These are phyloP conservation scores for Diaporthe velutina DNA, from an alignment of 2,329 filamentous ascomycete genomes.

Conservation along the genomic window DNA sequence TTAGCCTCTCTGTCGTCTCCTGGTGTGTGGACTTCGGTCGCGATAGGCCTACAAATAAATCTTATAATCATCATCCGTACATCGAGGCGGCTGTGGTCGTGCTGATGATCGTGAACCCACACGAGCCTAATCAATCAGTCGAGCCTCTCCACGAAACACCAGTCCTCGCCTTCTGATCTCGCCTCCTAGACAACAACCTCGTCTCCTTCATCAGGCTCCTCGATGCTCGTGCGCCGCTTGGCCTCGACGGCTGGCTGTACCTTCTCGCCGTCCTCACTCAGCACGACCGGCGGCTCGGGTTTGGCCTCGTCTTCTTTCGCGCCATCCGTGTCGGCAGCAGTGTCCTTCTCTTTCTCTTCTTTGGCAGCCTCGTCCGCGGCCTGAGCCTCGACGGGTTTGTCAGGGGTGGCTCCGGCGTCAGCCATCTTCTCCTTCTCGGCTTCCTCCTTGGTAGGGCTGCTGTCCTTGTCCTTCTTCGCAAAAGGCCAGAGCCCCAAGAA, in stretches of 20 bases:
- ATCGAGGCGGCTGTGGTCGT: not conserved
- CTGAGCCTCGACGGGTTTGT: constrained; percentile 49
- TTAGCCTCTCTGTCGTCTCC: not conserved
- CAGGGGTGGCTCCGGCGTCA: constrained; percentile 50
- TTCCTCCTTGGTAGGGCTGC: constrained; percentile 46
- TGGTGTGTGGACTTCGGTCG: not conserved
- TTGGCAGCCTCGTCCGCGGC: constrained; percentile 45
- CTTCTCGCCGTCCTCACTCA: constrained; percentile 57
- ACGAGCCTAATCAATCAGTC: not conserved
- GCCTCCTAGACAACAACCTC: constrained; percentile 51
- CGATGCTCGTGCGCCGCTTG: constrained; percentile 67
- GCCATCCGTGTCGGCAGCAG: constrained; percentile 45
- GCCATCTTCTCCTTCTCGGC: constrained; percentile 42
- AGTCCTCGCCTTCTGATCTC: not conserved
- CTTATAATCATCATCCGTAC: not conserved
- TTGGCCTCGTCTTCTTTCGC: constrained; percentile 41
- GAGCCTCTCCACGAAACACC: not conserved
- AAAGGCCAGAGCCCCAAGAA: constrained; percentile 72
- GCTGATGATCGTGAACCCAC: not conserved
- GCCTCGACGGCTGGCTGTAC: constrained; percentile 65
- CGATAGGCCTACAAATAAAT: not conserved
- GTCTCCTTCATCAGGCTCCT: constrained; percentile 68
- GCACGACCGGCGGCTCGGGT: constrained; percentile 42
- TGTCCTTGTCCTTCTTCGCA: constrained; percentile 49
- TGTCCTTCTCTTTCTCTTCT: not conserved